Evolutionary conservation across 225 moss, liverwort and hornwort species (phyloP).

Genomic region (Sphagnum tenellum): DNA sequence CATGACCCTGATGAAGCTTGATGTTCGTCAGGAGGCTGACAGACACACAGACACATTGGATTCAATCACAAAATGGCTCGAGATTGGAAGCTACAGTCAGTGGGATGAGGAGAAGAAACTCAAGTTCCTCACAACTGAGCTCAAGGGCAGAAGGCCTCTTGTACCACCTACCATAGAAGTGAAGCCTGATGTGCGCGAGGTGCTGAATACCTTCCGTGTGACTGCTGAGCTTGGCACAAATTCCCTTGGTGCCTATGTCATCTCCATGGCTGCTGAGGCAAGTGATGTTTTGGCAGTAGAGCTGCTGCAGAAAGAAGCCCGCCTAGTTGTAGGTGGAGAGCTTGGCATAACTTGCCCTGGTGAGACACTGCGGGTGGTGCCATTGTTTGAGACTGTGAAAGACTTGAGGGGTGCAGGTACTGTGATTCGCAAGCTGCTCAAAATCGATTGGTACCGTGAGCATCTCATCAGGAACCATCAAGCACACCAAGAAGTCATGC

Average conservation of each 20-base stretch:
- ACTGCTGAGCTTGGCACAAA: constrained; percentile 71
- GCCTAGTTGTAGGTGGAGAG: constrained; percentile 71
- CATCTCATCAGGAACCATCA: constrained; percentile 65
- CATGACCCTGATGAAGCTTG: constrained; percentile 90
- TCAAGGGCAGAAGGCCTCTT: constrained; percentile 68
- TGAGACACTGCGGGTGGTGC: constrained; percentile 61
- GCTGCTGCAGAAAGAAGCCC: constrained; percentile 72
- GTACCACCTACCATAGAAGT: constrained; percentile 78
- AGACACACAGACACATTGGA: constrained; percentile 63
- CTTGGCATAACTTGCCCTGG: constrained; percentile 56
- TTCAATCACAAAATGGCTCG: constrained; percentile 70
- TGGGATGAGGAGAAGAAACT: constrained; percentile 81
- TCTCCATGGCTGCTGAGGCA: constrained; percentile 86
- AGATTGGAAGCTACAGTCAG: constrained; percentile 74
- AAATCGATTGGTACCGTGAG: constrained; percentile 74
- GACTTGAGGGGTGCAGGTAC: constrained; percentile 67
- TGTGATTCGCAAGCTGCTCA: constrained; percentile 64
- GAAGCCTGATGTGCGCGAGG: constrained; percentile 61
- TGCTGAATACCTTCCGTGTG: constrained; percentile 68
- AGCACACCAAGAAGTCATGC: constrained; percentile 86
- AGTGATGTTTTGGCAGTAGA: constrained; percentile 82
- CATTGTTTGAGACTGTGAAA: constrained; percentile 84
- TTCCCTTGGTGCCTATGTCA: constrained; percentile 77
- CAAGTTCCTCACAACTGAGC: constrained; percentile 56
- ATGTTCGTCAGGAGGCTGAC: constrained; percentile 77